Evolutionary conservation across 2,329 filamentous ascomycete genomes (phyloP), one percentile per base, ranked within the genome.

Genomic region (Neonectria coccinea): DNA sequence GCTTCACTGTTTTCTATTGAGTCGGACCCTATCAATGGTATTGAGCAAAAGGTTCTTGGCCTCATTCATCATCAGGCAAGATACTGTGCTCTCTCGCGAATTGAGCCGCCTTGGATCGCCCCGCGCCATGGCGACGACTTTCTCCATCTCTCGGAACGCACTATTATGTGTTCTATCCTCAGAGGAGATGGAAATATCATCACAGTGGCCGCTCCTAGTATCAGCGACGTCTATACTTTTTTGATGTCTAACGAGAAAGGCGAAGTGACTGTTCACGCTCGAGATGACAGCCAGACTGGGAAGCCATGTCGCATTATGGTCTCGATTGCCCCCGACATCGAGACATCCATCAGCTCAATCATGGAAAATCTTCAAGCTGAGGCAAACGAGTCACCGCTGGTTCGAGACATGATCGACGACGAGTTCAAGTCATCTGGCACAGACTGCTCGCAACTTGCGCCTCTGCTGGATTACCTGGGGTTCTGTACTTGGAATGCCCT

Each of bases 401-500:
- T 55, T 18, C 11, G 36, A 44, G 22, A 55, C 8, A 41, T 42
- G 36, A 55, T 42, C 44, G 16, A 27, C 18, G 22, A 55, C 25
- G 36, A 44, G 11, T 33, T 25, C 20, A 55, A 55, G 36, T 12
- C 22, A 16, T 11, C 9, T 3, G 3, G 22, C 22, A 22, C 22
- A 2, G 22, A 22, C 22, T 22, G 4, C 22, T 29, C 36, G 8
- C 36, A 44, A 16, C 52, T 55, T 55, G 52, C 18, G 20, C 36
- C 52, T 51, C 52, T 62, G 12, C 44, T 62, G 22, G 59, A 62
- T 27, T 47, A 56, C 33, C 25, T 62, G n/a, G 59, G 59, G 16
- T 62, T 56, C 59, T 62, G 84, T 77, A 97, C 94, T 0, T 97
- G 94, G 94, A 97, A 97, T 75, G 91, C 88, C 0, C 83, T 97